phyloP scores from a whole-genome alignment of 2,329 filamentous ascomycete species.

The Claviceps humidiphila region DNA sequence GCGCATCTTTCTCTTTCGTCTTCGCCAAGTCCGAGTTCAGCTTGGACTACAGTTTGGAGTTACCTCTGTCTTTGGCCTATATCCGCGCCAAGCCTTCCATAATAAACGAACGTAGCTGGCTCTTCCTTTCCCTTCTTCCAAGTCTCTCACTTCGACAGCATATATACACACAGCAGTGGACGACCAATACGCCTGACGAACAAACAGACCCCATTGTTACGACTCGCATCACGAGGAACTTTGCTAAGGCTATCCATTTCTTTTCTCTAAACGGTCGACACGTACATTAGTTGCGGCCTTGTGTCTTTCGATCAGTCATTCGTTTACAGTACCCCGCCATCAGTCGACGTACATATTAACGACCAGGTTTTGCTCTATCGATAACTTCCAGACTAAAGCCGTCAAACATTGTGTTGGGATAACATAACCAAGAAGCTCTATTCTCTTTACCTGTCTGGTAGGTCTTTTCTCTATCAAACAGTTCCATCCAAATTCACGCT shows the following conservation, averaged over 20 bases:
- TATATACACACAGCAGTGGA: not conserved
- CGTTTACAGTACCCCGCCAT: not conserved
- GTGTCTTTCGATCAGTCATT: not conserved
- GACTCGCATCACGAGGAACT: not conserved
- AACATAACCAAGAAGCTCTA: not conserved
- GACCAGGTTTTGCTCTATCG: not conserved
- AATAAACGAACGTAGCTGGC: conserved; percentile 3
- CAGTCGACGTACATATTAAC: not conserved
- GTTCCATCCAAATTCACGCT: not conserved
- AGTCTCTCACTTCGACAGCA: not conserved
- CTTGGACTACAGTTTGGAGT: not conserved
- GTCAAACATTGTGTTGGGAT: not conserved
- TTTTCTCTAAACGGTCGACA: not conserved
- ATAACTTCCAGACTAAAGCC: not conserved
- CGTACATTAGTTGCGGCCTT: not conserved
- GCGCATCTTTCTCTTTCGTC: conserved; percentile 3
- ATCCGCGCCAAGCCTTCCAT: not conserved
- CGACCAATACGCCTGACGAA: not conserved
- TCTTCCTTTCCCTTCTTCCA: conserved; percentile 1
- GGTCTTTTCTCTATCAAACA: not conserved
- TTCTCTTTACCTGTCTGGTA: not conserved
- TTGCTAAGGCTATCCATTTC: not conserved
- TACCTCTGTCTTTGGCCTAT: not conserved
- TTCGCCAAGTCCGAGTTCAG: conserved; percentile 3
- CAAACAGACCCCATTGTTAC: not conserved